Percentiles rank a stretch among this genome's conserved stretches.
Conservation (phyloP, 208 protist species). For the Lotmaria passim region DNA sequence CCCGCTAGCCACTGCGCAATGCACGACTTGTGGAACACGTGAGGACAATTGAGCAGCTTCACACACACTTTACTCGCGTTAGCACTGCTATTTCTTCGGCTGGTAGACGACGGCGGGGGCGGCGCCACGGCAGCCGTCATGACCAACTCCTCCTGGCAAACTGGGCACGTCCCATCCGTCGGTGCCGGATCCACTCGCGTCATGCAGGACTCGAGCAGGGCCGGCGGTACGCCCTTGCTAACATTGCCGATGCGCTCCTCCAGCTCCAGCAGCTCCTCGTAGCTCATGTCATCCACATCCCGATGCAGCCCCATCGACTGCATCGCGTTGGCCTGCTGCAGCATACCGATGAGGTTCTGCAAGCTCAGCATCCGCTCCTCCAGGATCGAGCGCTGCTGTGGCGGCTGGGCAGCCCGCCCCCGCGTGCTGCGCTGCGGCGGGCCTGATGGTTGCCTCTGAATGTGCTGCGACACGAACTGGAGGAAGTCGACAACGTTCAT, state of each 20-base stretch:
- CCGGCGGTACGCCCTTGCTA: slow-evolving; percentile 68
- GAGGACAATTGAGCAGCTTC: slow-evolving; percentile 58
- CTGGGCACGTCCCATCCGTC: slow-evolving; percentile 52
- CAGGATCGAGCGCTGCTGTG: slow-evolving; percentile 2
- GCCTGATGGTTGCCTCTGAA: background rate
- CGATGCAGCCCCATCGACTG: slow-evolving; percentile 60
- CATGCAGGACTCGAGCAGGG: slow-evolving; percentile 44
- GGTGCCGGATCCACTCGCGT: slow-evolving; percentile 12
- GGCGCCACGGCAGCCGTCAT: background rate
- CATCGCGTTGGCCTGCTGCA: slow-evolving; percentile 54
- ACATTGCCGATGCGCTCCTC: slow-evolving; percentile 84
- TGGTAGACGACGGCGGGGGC: background rate
- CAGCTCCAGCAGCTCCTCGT: slow-evolving; percentile 87
- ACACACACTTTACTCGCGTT: slow-evolving; percentile 16
- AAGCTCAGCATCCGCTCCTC: slow-evolving; percentile 26
- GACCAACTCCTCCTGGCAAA: slow-evolving; percentile 69
- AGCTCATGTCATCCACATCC: slow-evolving; percentile 88
- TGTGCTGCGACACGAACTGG: slow-evolving; percentile 8
- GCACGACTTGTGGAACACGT: slow-evolving; percentile 78
- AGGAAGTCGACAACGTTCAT: slow-evolving; percentile 15
- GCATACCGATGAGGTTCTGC: slow-evolving; percentile 33
- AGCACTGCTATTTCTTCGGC: too few relatives aligned
- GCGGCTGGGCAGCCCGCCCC: background rate
- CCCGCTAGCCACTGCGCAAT: slow-evolving; percentile 65
- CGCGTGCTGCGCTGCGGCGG: background rate